Evolutionary conservation across 768 basidiomycete genomes (phyloP), one percentile per base, ranked within the genome.

Genomic region (Lactarius indigo): DNA sequence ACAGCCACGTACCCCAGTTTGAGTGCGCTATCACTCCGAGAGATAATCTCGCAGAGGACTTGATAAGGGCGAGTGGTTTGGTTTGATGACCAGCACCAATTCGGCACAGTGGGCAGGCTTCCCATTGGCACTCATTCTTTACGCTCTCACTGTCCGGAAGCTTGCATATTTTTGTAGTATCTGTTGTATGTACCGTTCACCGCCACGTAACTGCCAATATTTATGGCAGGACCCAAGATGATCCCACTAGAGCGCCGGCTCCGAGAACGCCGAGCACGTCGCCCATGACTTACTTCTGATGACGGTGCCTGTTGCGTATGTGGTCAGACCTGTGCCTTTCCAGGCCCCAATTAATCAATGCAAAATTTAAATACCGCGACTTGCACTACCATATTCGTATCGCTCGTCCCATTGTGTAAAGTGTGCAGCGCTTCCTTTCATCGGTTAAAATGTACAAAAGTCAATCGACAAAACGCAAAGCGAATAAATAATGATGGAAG

Each of bases 11-110:
- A 9, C 52, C 39, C 57, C 57, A 20, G 17, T 65, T 65, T 20
- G 64, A 39, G 13, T 65, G 64, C 1, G 30, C 42, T 12, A 60
- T 65, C 64, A 35, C 58, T 12, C 50, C 64, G 9, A 59, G 64
- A 60, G 52, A 65, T 60, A 30, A 50, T 10, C 20, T 59, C 28
- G 58, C 58, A 2, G 50, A 60, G 17, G 64, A 44, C 28, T 44
- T 55, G 52, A 60, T 65, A 3, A 44, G 33, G 9, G 57, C 37
- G 20, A 42, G 41, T 41, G 7, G 3, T 7, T 15, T 55, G 37
- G 37, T 20, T 23, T 64, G 50, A 64, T 64, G 50, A 64, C n/a
- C 3, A 4, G 12, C 12, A 23, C 7, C 17, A 17, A 17, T 39
- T 18, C 39, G 39, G 39, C 39, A 3, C 15, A 18, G 39, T 41